Conservation (phyloP, 345 rosid species). For the Cardamine resedifolia region DNA sequence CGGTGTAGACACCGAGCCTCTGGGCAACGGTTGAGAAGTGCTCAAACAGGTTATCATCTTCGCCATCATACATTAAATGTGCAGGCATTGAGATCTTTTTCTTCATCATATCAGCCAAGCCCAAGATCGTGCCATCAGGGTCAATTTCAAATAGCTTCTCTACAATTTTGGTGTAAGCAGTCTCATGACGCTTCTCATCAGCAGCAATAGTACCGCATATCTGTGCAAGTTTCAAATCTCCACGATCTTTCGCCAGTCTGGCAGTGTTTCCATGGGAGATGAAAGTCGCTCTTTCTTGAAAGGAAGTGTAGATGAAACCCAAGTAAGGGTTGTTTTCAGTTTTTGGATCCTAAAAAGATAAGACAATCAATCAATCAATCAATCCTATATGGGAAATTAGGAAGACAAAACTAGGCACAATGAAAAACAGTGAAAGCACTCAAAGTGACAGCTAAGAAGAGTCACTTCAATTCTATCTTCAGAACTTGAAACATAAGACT, state of each 20-base stretch:
- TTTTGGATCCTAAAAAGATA: constrained; percentile 57
- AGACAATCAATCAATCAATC: not conserved
- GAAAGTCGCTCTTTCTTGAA: constrained; percentile 80
- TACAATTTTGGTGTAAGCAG: constrained; percentile 66
- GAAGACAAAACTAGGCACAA: not conserved
- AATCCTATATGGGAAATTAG: not conserved
- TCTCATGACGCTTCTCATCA: constrained; percentile 74
- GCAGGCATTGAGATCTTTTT: constrained; percentile 50
- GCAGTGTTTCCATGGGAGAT: constrained; percentile 81
- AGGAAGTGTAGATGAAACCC: constrained; percentile 75
- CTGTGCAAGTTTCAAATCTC: constrained; percentile 64
- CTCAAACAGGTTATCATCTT: constrained; percentile 62
- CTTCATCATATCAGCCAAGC: constrained; percentile 68
- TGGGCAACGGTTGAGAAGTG: constrained; percentile 68
- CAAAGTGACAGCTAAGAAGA: not conserved
- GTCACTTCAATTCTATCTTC: not conserved
- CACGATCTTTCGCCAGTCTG: constrained; percentile 57
- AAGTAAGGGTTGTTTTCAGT: constrained; percentile 75
- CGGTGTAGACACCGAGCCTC: constrained; percentile 61
- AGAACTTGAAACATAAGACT: constrained; percentile 3
- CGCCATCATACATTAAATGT: constrained; percentile 67
- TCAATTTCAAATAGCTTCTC: constrained; percentile 70
- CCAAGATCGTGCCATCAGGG: constrained; percentile 57
- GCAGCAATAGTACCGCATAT: constrained; percentile 69
- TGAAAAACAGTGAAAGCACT: not conserved